Evolutionary conservation across 139 green algal genomes (phyloP), one percentile per base, ranked within the genome.

Genomic region (Chlorella sp.): DNA sequence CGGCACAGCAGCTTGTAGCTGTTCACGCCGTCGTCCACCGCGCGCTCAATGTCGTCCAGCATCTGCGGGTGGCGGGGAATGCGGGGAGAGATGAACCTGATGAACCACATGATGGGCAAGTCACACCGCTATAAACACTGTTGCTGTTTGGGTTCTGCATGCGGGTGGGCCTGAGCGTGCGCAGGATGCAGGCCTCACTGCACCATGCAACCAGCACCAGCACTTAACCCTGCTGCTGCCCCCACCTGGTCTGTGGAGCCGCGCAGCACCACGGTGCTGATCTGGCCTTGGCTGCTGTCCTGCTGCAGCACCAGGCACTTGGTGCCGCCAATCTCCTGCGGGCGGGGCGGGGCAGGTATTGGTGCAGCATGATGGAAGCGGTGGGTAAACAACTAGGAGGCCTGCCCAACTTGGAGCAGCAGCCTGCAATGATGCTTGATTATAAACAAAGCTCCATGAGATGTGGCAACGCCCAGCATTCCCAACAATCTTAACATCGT

Each of bases 11-110:
- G 92, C 93, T 98, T 98, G 95, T 95, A 99, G 56, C 93, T 89
- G 85, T 99, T 99, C 76, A 99, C 93, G 64, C 95, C 97, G 85
- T 98, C 95, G 84, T 99, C 98, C 36, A 99, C 88, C 0, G 96
- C 97, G 22, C 97, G 92, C 91, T 99, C 97, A 48, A 98, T 89
- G 85, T 99, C 97, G 86, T 99, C 97, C 62, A 94, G 80, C 86
- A 98, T 85, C 77, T 83, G 77, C 1, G n/a, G n/a, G 32, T 26
- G 40, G 69, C 16, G 36, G 24, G 67, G 38, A 40, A 6, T 34
- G 38, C 36, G 69, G 36, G 17, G 40, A 40, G 24, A 7, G 65
- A 20, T 43, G 65, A 8, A 30, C 22, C 9, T 65, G n/a, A n/a
- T n/a, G n/a, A n/a, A n/a, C n/a, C n/a, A n/a, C n/a, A n/a, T n/a